Base-by-base conservation (phyloP, 257 asterid genomes). In the Hygrophila difformis region DNA sequence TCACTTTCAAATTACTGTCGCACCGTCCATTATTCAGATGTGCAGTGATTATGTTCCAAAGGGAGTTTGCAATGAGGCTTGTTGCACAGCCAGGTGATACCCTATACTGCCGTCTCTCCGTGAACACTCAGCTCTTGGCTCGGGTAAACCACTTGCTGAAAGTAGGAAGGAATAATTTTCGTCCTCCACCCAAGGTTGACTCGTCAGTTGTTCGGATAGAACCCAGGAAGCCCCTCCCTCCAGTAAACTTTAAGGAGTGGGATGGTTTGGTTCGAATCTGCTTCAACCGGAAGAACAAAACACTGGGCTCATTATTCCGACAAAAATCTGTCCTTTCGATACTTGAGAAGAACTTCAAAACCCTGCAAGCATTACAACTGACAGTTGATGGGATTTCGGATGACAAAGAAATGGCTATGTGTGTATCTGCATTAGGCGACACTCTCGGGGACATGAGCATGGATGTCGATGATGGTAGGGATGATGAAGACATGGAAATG, bases 181-280 rank as follows among this genome's bases (percentile, higher is more conserved):
- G 99, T 71, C 99, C 99, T 13, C 99, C 97, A 9, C 99, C 99
- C 0, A 86, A 83, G 60, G 97, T 91, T 12, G 99, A 91, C 59
- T 86, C 95, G 23, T 91, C 99, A 6, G 94, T 91, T 13, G 93
- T 91, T 3, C 72, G 97, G 59, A 91, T 91, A 18, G 99, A 91
- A 52, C 97, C 99, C 12, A 66, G 87, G 56, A 81, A 65, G 40
- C 95, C 97, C 1, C 82, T 76, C 8, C 89, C 92, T 11, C 73
- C 81, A 0, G 82, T 91, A 18, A 91, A 76, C 35, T 86, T 91
- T 35, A 91, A 86, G 75, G 98, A 91, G 62, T 91, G 98, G 98
- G 96, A 91, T 63, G 98, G 96, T 23, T 54, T 91, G 36, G 92
- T 91, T 15, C 64, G 96, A n/a, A 82, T 91, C 56, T 91, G 97